A percentile compares a stretch with the other conserved stretches of the same genome.
These are phyloP conservation scores for Penicillium brevicompactum DNA, from an alignment of 2,329 filamentous ascomycete species.

Conservation along the genomic window DNA sequence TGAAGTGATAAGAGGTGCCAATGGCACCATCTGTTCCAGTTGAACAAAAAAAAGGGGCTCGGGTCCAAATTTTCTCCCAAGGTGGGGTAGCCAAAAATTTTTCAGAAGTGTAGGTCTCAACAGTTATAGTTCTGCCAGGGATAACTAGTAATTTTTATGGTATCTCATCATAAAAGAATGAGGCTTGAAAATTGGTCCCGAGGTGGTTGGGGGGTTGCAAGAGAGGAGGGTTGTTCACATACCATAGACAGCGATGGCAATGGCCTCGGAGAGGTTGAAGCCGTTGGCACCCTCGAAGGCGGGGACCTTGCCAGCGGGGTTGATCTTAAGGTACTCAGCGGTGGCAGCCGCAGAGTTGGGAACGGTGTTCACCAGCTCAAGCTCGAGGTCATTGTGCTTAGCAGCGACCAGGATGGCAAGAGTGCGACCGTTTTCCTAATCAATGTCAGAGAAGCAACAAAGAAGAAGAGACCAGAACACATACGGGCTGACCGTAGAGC, in stretches of 20 bases:
- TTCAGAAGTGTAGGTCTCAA: conserved; percentile 79
- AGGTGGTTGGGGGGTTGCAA: not conserved
- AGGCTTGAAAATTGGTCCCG: conserved; percentile 4
- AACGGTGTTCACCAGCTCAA: conserved; percentile 75
- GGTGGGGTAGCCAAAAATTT: conserved; percentile 58
- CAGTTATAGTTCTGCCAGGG: conserved; percentile 93
- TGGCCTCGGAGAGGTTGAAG: conserved; percentile 82
- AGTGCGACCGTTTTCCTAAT: conserved; percentile 84
- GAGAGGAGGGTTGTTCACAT: conserved; percentile 53
- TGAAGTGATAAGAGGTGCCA: conserved; percentile 18
- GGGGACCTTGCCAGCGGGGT: conserved; percentile 87
- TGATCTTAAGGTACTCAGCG: conserved; percentile 80
- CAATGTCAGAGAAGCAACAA: not conserved
- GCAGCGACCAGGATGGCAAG: conserved; percentile 88
- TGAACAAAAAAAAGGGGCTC: conserved; percentile 13
- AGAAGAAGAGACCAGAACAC: conserved; percentile 25
- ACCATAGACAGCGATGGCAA: conserved; percentile 98
- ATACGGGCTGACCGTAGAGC: conserved; percentile 85
- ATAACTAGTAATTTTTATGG: conserved; percentile 75
- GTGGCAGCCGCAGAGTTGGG: conserved; percentile 57
- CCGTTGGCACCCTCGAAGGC: conserved; percentile 92
- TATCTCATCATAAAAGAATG: conserved; percentile 68
- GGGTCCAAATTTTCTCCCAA: conserved; percentile 22
- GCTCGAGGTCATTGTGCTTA: conserved; percentile 94
- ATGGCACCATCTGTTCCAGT: conserved; percentile 16